Evolutionary conservation across 345 rosid genomes (phyloP), one percentile per base, ranked within the genome.

Genomic region (Mallotus nudiflorus): DNA sequence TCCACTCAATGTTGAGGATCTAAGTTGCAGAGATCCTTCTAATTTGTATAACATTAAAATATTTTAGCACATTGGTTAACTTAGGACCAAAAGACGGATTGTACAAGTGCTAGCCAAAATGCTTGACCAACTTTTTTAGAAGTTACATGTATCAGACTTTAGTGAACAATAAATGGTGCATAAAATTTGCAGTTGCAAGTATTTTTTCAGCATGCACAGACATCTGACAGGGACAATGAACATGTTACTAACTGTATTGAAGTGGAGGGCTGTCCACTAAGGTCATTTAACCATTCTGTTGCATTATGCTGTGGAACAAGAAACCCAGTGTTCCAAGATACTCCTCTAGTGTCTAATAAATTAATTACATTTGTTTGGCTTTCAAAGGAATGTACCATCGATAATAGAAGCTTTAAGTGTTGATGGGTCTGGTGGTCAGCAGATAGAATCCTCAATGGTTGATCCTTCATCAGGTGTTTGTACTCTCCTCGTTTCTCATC

Each of bases 341-440:
- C 6, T 33, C 6, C 14, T 42, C 13, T 4, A 42, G 9, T 12
- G 46, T 42, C 14, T 12, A 42, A 3, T 42, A 42, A 42, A 42
- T 9, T 12, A 49, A 48, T 37, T 24, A 27, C 20, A 15, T 28
- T 10, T 16, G 25, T 66, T 59, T 62, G 39, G 16, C 16, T 66
- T 66, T 2, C 42, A 52, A 70, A 95, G 99, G 80, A 92, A 92
- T 78, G 54, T 73, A 51, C 96, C 97, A 12, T 83, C 78, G 88
- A 87, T 95, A 6, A 80, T 92, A 56, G 96, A 88, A 61, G 84
- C 85, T 40, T 68, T 89, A 73, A 90, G 97, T 75, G 84, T 77
- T 3, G 97, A 92, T 83, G 99, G 99, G 77, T 84, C 93, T 20
- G 84, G 86, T 37, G 84, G 91, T 55, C 94, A 89, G 58, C 90